Evolutionary conservation across 2,329 filamentous ascomycete species (phyloP), one percentile per base, ranked within the genome.

Genomic region (Ceratocystis albifundus): DNA sequence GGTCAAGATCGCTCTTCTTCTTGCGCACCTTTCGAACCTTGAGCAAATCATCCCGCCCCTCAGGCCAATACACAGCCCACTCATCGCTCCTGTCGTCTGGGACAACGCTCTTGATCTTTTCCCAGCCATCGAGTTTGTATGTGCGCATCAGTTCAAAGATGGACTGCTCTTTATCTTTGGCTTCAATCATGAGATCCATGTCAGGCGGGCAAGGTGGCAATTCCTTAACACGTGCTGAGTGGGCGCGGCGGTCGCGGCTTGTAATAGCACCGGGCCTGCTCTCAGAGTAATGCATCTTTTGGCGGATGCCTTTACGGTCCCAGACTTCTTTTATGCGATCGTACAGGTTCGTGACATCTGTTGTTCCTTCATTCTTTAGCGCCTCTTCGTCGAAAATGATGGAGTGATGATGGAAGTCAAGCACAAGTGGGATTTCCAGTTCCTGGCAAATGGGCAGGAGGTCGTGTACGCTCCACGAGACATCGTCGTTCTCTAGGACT

Each of bases 131-230:
- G 0, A 97, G 79, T 71, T 87, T 91, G 74, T 91, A 96, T 0
- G 81, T 91, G 25, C 88, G 83, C 91, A 96, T 96, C 20, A 97
- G 80, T 70, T 96, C 90, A 71, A 97, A 96, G 0, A 96, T 90
- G 0, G 93, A 91, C 75, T 97, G 93, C 74, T 97, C 93, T 75
- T 97, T 97, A 73, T 96, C 93, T 74, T 97, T 97, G 61, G 93
- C 93, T 77, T 97, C 93, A 68, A 97, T 96, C 93, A 97, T 97
- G n/a, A 97, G 79, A 72, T 96, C 93, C 88, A 95, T 94, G 41
- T 88, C 86, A 0, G 84, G 78, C 3, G 86, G 80, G 71, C 93
- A 96, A 0, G 93, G 92, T 0, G 93, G 93, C 0, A 97, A 76
- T 0, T 86, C 88, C 70, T 81, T 81, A 1, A 96, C 90, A 7